phyloP scores from a whole-genome alignment of 768 basidiomycete genomes.

The Sporobolomyces phaffii region DNA sequence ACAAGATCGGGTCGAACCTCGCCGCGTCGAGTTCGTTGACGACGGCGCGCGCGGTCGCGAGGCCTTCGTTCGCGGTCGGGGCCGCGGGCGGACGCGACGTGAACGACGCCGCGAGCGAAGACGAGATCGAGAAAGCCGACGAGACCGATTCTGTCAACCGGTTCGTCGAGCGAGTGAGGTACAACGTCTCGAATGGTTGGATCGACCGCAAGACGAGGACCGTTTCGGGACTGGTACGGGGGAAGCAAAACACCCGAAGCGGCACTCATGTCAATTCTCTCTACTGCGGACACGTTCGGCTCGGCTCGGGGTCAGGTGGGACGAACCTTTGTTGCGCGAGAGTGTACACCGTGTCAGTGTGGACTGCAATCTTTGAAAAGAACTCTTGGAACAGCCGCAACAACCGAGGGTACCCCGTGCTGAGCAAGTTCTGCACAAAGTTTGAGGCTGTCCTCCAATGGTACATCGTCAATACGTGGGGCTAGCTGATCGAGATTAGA shows the following conservation, averaged over 20 bases:
- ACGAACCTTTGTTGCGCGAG: constrained; percentile 73
- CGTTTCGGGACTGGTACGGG: constrained; percentile 71
- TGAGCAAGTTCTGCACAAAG: constrained; percentile 84
- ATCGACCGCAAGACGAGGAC: constrained; percentile 77
- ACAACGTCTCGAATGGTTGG: constrained; percentile 76
- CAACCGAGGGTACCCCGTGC: constrained; percentile 76
- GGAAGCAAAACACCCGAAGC: neutral
- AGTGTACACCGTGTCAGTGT: constrained; percentile 89
- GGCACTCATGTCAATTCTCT: no score
- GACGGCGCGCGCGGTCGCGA: constrained; percentile 66
- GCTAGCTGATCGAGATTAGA: no score
- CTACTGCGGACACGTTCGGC: no score
- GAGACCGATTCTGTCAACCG: constrained; percentile 76
- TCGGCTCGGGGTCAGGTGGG: no score
- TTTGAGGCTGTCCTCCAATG: constrained; percentile 66
- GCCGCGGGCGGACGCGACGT: constrained; percentile 55
- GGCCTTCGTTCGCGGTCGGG: constrained; percentile 59
- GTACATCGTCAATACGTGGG: no score
- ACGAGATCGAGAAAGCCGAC: constrained; percentile 58
- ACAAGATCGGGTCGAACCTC: constrained; percentile 82
- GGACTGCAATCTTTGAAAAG: constrained; percentile 88
- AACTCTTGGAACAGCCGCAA: constrained; percentile 92
- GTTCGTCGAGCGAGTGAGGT: constrained; percentile 73
- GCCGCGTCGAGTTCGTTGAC: constrained; percentile 90
- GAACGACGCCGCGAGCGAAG: constrained; percentile 53